phyloP scores from a whole-genome alignment of 2,329 filamentous ascomycete species.

The Basipetospora chlamydospora region DNA sequence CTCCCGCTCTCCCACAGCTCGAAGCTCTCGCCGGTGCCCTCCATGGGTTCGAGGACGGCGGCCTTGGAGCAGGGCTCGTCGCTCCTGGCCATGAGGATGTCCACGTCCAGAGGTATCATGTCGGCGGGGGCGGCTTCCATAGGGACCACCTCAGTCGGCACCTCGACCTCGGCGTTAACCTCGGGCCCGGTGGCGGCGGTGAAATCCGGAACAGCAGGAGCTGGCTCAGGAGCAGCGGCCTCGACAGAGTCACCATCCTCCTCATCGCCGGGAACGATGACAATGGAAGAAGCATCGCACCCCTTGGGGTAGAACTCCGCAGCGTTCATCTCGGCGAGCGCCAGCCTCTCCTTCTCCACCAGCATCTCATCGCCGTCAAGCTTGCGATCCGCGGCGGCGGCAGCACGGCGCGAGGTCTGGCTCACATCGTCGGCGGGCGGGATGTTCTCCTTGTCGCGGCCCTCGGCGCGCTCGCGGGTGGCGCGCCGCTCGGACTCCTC shows the following conservation, averaged over 20 bases:
- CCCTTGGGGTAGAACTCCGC: slow-evolving; percentile 54
- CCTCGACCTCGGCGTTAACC: slow-evolving; percentile 11
- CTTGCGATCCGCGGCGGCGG: slow-evolving; percentile 15
- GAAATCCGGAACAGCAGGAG: background rate
- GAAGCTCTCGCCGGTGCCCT: slow-evolving; percentile 45
- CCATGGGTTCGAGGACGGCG: slow-evolving; percentile 36
- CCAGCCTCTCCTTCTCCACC: slow-evolving; percentile 48
- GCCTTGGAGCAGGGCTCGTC: slow-evolving; percentile 17
- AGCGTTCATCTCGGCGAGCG: slow-evolving; percentile 52
- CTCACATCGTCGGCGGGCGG: slow-evolving; percentile 56
- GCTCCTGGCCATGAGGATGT: slow-evolving; percentile 21
- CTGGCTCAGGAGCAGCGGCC: background rate
- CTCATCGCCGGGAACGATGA: slow-evolving; percentile 49
- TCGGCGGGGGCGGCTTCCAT: slow-evolving; percentile 6
- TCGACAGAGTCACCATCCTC: slow-evolving; percentile 21
- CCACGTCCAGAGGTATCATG: slow-evolving; percentile 15
- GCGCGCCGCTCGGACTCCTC: slow-evolving; percentile 53
- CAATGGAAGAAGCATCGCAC: slow-evolving; percentile 45
- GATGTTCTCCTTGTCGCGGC: slow-evolving; percentile 82
- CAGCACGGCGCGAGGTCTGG: slow-evolving; percentile 31
- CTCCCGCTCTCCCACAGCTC: slow-evolving; percentile 60
- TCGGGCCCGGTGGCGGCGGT: slow-evolving; percentile 7
- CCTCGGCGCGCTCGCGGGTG: slow-evolving; percentile 37
- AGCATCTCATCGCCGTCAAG: slow-evolving; percentile 34
- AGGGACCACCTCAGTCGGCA: background rate